Percentiles rank a stretch among this genome's conserved stretches.
Evolutionary conservation across 2,329 filamentous ascomycete species (phyloP).

Genomic region (Cladosporium sp.): DNA sequence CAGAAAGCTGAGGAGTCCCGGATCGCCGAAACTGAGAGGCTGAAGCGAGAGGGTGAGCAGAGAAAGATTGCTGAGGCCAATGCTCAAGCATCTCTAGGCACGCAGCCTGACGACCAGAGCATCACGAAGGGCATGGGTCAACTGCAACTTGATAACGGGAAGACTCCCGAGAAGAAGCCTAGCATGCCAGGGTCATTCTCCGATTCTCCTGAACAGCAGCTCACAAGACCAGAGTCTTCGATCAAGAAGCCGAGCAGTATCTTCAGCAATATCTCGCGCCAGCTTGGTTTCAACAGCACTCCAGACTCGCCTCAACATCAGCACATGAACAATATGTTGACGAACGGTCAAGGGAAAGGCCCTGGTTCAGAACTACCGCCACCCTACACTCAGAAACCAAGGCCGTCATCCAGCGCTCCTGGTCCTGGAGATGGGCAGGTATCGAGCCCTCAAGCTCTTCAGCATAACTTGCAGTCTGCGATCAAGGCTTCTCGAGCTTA

Average conservation of each 20-base stretch:
- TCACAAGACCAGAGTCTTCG: neutral
- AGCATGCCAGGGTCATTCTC: slow-evolving; percentile 71
- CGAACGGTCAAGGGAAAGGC: slow-evolving; percentile 17
- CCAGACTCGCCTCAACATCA: slow-evolving; percentile 8
- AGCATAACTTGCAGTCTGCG: slow-evolving; percentile 71
- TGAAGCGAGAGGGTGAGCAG: slow-evolving; percentile 58
- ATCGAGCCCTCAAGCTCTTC: slow-evolving; percentile 46
- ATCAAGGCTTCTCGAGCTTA: slow-evolving; percentile 74
- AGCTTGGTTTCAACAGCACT: slow-evolving; percentile 61
- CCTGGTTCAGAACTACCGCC: slow-evolving; percentile 25
- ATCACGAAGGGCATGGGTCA: slow-evolving; percentile 5
- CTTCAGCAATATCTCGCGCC: slow-evolving; percentile 64
- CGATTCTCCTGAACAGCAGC: slow-evolving; percentile 50
- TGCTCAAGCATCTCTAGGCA: neutral
- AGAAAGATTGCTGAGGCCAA: slow-evolving; percentile 41
- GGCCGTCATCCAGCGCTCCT: slow-evolving; percentile 17
- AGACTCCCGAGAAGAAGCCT: slow-evolving; percentile 23
- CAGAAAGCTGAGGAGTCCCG: slow-evolving; percentile 83
- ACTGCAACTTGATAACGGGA: slow-evolving; percentile 3
- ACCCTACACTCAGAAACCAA: slow-evolving; percentile 29
- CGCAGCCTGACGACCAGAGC: neutral
- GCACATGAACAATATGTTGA: slow-evolving; percentile 28
- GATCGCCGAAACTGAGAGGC: slow-evolving; percentile 77
- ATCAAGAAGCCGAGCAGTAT: slow-evolving; percentile 50
- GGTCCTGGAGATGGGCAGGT: slow-evolving; percentile 21